Evolutionary conservation across 306 rosid species (phyloP).

Genomic region (Gastrolobium villosum): DNA sequence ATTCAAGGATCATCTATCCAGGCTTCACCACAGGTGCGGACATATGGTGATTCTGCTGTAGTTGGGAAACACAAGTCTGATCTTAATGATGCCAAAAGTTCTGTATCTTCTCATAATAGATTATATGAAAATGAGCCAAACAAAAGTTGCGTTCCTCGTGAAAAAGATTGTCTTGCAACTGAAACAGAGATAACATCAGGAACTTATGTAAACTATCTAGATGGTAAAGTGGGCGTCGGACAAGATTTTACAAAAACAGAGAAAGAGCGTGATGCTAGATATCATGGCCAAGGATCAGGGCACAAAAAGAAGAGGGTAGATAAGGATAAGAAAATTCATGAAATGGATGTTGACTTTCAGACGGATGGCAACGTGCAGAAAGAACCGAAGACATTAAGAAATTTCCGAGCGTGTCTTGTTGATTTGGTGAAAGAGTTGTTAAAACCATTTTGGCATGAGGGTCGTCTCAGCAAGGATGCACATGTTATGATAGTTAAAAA

Average conservation of each 20-base stretch:
- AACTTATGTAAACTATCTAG: conserved; percentile 58
- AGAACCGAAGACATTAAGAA: conserved; percentile 66
- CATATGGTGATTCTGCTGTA: conserved; percentile 57
- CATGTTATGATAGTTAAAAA: conserved; percentile 83
- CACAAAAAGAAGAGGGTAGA: conserved; percentile 60
- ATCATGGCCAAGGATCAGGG: conserved; percentile 60
- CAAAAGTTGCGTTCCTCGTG: conserved; percentile 53
- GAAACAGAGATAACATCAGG: conserved; percentile 74
- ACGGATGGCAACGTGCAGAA: conserved; percentile 58
- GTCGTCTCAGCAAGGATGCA: conserved; percentile 81
- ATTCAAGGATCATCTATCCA: conserved; percentile 58
- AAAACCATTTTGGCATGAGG: conserved; percentile 94
- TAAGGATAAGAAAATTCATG: conserved; percentile 55
- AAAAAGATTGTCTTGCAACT: conserved; percentile 56
- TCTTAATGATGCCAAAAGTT: conserved; percentile 71
- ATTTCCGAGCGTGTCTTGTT: conserved; percentile 77
- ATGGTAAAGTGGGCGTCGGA: conserved; percentile 54
- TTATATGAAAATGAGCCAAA: conserved; percentile 59
- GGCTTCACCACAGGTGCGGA: conserved; percentile 52
- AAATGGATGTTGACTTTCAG: conserved; percentile 59
- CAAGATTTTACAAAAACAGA: conserved; percentile 51
- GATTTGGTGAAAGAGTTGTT: conserved; percentile 86
- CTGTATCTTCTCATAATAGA: conserved; percentile 83
- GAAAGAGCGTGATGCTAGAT: conserved; percentile 53
- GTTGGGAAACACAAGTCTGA: conserved; percentile 62